Base-by-base conservation (phyloP, 371 early-diverging fungal species). In the Capillidium rhysosporum region DNA sequence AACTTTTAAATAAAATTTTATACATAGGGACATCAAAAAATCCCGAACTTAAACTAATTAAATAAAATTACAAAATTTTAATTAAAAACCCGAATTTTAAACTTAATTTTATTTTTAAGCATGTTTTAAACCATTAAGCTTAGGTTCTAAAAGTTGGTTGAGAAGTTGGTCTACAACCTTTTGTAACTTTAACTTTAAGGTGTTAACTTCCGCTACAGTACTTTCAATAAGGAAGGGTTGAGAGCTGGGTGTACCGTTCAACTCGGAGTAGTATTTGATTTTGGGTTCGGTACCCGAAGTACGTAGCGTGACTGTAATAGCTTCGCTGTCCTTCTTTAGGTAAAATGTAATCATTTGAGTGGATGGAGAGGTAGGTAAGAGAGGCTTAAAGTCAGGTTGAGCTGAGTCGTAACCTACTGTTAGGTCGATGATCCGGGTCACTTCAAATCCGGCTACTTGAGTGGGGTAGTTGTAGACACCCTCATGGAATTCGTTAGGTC, bases 271-370 rank as follows among this genome's bases (percentile, higher is more conserved):
- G 62, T 85, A 95, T 66, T 95, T 95, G 67, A 95, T 83, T 65
- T 94, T 92, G 49, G 94, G 93, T 62, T 93, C 94, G 1, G 95
- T 94, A 14, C 94, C 94, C 54, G 46, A 59, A 9, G 86, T 85
- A 56, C 86, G 71, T 58, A 84, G 65, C 1, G 85, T 87, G 49
- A 83, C 73, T 20, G 77, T 77, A 16, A 78, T 74, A 38, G 43
- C 8, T 16, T 20, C 20, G 8, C 16, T 38, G 14, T 52, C 24
- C 14, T 38, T 12, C 5, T 18, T 14, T 18, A 86, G 70, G 48
- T 71, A 67, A 64, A 94, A 88, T 0, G 93, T 93, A 38, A 94
- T 81, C 94, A 94, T 93, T 44, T 93, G 88, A 1, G 91, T 76
- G 1, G 80, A 71, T 0, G 77, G 55, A 1, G 89, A 85, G 2